Conservation (phyloP, 1,139 yeast genomes). For the Kluyveromyces sp. region DNA sequence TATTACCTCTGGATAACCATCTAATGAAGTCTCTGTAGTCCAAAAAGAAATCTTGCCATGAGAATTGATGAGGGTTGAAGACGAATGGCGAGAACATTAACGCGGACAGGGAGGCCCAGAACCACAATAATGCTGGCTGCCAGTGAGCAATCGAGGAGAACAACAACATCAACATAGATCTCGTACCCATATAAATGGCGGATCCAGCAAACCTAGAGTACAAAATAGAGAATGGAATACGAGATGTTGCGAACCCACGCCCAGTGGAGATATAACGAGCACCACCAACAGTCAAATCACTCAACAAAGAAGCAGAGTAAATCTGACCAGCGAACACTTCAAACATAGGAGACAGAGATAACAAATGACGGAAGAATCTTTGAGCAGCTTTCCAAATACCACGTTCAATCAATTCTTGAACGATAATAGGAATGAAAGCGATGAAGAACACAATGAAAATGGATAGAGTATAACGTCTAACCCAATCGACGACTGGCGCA, state of each 20-base stretch:
- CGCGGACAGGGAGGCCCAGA: conserved; percentile 93
- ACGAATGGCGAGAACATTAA: conserved; percentile 89
- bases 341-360: conserved; percentile 90
- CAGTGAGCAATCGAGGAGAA: conserved; percentile 92
- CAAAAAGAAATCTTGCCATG: conserved; percentile 98
- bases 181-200: conserved; percentile 93
- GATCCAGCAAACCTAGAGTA: conserved; percentile 97
- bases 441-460: conserved; percentile 98
- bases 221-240: conserved; percentile 93
- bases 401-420: conserved; percentile 95
- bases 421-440: conserved; percentile 90
- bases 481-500: conserved; percentile 89
- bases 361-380: conserved; percentile 83
- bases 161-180: conserved; percentile 79
- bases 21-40: conserved; percentile 97
- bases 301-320: conserved; percentile 82
- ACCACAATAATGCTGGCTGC: conserved; percentile 97
- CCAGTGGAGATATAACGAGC: conserved; percentile 99
- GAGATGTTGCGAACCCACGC: conserved; percentile 98
- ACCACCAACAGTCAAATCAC: conserved; percentile 97
- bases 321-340: conserved; percentile 99
- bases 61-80: conserved; percentile 97
- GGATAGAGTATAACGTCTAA: conserved; percentile 93
- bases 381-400: conserved; percentile 94
- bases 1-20: conserved; percentile 98